Conservation (phyloP, 257 asterid genomes). For the Solanum chmielewskii region DNA sequence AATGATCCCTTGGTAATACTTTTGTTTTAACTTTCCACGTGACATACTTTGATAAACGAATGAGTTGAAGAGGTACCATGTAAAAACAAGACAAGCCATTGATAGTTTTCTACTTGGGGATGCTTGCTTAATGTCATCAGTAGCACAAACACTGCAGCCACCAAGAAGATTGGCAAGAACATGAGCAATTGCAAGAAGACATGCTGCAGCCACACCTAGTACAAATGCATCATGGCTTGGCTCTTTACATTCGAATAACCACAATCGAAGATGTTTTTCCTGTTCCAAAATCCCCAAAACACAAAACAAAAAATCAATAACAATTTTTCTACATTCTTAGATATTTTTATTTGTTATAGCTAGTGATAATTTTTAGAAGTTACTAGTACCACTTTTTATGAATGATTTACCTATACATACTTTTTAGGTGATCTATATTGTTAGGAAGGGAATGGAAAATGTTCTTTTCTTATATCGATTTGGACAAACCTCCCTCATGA, state of each 20-base stretch:
- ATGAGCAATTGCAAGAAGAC: conserved; percentile 52
- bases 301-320: background rate
- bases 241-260: conserved; percentile 82
- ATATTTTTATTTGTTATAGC: background rate
- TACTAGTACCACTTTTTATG: background rate
- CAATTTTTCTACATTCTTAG: background rate
- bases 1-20: background rate
- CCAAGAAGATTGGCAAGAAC: conserved; percentile 59
- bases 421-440: background rate
- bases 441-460: background rate
- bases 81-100: conserved; percentile 41
- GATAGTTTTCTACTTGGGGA: conserved; percentile 54
- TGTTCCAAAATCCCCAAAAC: background rate
- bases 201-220: conserved; percentile 61
- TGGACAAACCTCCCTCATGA: background rate
- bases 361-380: background rate
- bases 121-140: conserved; percentile 32
- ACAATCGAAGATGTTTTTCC: conserved; percentile 67
- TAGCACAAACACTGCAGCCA: conserved; percentile 35
- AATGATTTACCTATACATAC: background rate
- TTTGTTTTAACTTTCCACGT: background rate
- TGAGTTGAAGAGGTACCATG: conserved; percentile 33
- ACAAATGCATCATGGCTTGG: conserved; percentile 79
- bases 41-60: background rate
- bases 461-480: background rate